phyloP scores from a whole-genome alignment of 768 basidiomycete species.

The Suillus cothurnatus region DNA sequence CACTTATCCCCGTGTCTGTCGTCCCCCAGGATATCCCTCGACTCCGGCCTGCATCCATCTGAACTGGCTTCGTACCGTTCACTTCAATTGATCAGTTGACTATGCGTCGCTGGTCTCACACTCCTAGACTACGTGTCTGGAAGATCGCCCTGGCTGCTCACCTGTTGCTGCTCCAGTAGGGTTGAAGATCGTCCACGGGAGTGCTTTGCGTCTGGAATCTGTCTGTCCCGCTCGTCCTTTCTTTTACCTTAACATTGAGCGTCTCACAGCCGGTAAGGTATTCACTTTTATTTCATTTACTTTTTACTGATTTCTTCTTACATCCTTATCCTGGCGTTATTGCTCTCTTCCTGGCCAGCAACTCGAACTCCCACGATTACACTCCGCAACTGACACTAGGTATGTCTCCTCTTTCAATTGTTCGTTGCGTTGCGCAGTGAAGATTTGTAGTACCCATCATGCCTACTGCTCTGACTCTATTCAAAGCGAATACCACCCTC shows the following conservation, averaged over 20 bases:
- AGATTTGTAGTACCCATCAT: background rate
- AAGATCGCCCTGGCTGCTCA: no score
- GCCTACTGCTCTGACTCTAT: slow-evolving; percentile 1
- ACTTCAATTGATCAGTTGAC: no score
- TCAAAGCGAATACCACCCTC: background rate
- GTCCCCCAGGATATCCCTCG: background rate
- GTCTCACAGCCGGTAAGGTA: background rate
- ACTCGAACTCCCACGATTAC: background rate
- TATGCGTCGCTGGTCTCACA: no score
- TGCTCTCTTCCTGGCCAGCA: background rate
- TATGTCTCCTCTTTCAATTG: background rate
- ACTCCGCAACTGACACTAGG: background rate
- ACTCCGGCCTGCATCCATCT: background rate
- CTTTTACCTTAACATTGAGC: background rate
- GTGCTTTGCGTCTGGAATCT: background rate
- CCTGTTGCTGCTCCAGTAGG: no score
- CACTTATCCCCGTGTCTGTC: background rate
- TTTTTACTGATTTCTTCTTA: background rate
- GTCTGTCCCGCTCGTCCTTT: background rate
- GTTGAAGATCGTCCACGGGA: background rate
- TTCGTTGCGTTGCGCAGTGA: background rate
- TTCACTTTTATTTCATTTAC: background rate
- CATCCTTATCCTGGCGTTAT: background rate
- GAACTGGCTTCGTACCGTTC: no score
- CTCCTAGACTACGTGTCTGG: no score